These are phyloP conservation scores for Cucurbitaria berberidis DNA, from an alignment of 2,329 filamentous ascomycete species.

Conservation along the genomic window DNA sequence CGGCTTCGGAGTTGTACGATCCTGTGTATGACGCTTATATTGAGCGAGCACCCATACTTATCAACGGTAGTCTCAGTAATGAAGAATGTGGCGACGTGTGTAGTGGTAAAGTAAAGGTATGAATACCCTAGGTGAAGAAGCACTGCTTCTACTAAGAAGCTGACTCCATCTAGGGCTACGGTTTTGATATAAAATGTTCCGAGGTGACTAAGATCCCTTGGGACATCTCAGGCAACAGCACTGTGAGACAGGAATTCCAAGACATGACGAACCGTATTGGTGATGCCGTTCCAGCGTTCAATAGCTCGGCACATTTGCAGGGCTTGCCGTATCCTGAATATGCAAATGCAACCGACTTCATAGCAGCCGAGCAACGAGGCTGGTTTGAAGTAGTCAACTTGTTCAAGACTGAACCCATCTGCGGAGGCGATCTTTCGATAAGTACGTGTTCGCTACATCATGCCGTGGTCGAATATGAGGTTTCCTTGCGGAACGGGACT, in stretches of 20 bases:
- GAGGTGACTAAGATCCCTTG: conserved; percentile 3
- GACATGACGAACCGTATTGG: not conserved
- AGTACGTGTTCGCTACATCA: conserved; percentile 8
- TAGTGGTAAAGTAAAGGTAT: no score
- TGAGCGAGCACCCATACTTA: no score
- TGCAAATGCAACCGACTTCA: no score
- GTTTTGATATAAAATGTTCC: conserved; percentile 9
- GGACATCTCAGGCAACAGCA: conserved; percentile 1
- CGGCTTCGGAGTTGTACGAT: no score
- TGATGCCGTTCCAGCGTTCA: no score
- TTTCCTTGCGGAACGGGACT: not conserved
- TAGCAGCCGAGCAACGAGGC: not conserved
- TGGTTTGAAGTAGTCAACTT: conserved; percentile 5
- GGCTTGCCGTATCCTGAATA: no score
- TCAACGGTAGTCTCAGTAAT: no score
- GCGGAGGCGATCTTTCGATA: conserved; percentile 6
- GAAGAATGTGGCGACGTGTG: no score
- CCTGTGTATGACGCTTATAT: no score
- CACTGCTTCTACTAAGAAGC: no score
- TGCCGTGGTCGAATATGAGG: conserved; percentile 7
- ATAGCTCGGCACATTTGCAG: no score
- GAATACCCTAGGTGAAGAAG: no score
- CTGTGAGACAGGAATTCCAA: not conserved
- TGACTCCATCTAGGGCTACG: not conserved
- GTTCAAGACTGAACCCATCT: conserved; percentile 9